These are phyloP conservation scores for Schizochytrium sp. DNA, from an alignment of 108 stramenopile species.

Conservation along the genomic window DNA sequence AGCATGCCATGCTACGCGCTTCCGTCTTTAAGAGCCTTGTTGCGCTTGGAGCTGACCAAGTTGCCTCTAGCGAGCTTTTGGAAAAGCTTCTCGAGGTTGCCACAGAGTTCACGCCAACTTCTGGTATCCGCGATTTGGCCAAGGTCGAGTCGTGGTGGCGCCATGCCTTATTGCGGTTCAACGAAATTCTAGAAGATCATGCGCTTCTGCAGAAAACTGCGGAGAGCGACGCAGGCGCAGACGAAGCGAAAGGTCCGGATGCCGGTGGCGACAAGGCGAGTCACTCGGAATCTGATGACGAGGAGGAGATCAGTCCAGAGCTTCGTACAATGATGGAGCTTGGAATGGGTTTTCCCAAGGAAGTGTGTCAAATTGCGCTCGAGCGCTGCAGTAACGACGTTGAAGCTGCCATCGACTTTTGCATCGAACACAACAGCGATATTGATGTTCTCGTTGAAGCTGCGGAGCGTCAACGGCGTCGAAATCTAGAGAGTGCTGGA, in stretches of 20 bases:
- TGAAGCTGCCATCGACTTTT: conserved; percentile 86
- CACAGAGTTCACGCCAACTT: not conserved
- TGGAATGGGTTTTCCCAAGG: conserved; percentile 44
- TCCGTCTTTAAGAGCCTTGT: not conserved
- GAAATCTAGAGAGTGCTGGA: not conserved
- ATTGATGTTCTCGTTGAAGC: conserved; percentile 76
- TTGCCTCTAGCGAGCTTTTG: not conserved
- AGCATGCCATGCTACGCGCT: not conserved
- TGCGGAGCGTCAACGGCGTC: conserved; percentile 35
- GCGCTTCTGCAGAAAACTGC: not conserved
- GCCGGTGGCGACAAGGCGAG: not conserved
- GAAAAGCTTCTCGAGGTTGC: not conserved
- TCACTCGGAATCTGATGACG: not conserved
- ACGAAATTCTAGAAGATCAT: not conserved
- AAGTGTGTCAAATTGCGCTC: conserved; percentile 61
- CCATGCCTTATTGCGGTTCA: not conserved
- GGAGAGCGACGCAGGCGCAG: not conserved
- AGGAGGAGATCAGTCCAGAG: not conserved
- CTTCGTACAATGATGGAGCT: conserved; percentile 35
- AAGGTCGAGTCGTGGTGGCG: not conserved
- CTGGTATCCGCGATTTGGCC: not conserved
- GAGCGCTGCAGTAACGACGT: conserved; percentile 75
- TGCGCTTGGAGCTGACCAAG: not conserved
- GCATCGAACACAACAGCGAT: conserved; percentile 80
- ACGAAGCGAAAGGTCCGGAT: not conserved